A percentile compares a stretch with the other conserved stretches of the same genome.
These are phyloP conservation scores for Blastobotrys ciferrii DNA, from an alignment of 1,139 yeast genomes.

Conservation along the genomic window DNA sequence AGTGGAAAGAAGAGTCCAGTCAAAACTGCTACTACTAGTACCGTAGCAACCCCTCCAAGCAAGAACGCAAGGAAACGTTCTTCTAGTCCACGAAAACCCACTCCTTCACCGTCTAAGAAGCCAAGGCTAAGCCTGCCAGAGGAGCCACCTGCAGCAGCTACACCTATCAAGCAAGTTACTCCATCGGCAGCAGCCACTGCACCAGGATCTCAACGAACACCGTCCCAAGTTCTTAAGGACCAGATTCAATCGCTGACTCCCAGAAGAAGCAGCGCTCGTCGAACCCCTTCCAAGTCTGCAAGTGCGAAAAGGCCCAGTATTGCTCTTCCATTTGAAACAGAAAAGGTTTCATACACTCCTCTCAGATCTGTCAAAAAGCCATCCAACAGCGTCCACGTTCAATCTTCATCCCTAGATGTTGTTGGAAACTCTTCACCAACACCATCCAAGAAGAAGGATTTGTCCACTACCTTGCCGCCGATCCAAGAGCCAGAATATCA, in stretches of 20 bases:
- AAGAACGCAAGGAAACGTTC: background rate
- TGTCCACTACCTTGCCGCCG: slow-evolving; percentile 9
- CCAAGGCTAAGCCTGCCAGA: slow-evolving; percentile 2
- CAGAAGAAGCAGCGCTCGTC: slow-evolving; percentile 6
- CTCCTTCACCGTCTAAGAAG: slow-evolving; percentile 6
- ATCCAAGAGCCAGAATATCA: slow-evolving; percentile 13
- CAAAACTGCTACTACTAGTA: slow-evolving; percentile 1
- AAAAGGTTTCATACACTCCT: slow-evolving; percentile 15
- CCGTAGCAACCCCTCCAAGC: background rate
- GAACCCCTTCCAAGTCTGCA: slow-evolving; percentile 8
- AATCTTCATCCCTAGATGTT: slow-evolving; percentile 2
- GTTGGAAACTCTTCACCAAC: slow-evolving; percentile 11
- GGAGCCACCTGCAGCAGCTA: background rate
- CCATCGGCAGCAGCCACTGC: background rate
- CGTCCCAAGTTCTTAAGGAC: slow-evolving; percentile 10
- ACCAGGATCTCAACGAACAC: slow-evolving; percentile 8
- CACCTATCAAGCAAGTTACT: background rate
- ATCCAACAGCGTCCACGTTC: background rate
- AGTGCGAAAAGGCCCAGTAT: background rate
- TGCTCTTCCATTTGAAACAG: background rate
- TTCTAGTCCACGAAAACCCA: background rate
- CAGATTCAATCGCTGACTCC: slow-evolving; percentile 16
- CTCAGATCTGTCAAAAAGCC: slow-evolving; percentile 11
- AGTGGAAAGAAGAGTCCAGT: background rate
- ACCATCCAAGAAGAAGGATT: slow-evolving; percentile 13